Evolutionary conservation across 192 early-diverging fungal genomes (phyloP), one percentile per base, ranked within the genome.

Genomic region (Coemansia sp.): DNA sequence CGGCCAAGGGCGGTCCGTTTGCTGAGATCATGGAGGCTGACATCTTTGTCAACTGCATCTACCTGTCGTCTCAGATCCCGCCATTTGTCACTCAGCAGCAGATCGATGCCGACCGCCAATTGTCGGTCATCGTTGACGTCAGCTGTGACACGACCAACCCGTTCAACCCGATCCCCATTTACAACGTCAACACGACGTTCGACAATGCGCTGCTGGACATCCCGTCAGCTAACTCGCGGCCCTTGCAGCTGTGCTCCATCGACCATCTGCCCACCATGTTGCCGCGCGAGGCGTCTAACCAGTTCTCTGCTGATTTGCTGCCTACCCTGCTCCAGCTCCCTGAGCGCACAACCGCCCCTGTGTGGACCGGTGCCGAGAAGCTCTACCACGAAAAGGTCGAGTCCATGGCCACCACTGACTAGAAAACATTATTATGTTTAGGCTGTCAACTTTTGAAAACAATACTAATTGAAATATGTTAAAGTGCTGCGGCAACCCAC

Each of bases 11-110:
- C 47, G 96, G 96, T 11, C 96, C 96, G 52, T 98, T 97, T 85
- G 75, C 77, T 37, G 91, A 96, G 77, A 97, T 98, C 57, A 77
- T 92, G 67, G 82, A 88, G 37, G 73, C 83, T 57, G 94, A 98
- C 73, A 91, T 97, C 67, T 98, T 98, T 83, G 88, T 98, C 89
- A 98, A 98, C 87, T 98, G 93, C 85, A 98, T 98, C 84, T 98
- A 98, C 71, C 87, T 98, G 60, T 90, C 85, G 72, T 76, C 89
- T 43, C 85, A 89, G 70, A 98, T 98, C 64, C 94, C 95, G 57
- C 94, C 96, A 29, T 98, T 98, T 74, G 69, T 98, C 72, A 96
- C 93, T 22, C 86, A 84, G 61, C 87, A 90, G 53, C 85, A 89
- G 86, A 76, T 94, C 52, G 87, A 91, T 63, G 68, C 62, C 53